Percentiles rank a stretch among this genome's conserved stretches.
Conservation (phyloP, 2,329 filamentous ascomycete genomes). For the Fusarium stilboides region DNA sequence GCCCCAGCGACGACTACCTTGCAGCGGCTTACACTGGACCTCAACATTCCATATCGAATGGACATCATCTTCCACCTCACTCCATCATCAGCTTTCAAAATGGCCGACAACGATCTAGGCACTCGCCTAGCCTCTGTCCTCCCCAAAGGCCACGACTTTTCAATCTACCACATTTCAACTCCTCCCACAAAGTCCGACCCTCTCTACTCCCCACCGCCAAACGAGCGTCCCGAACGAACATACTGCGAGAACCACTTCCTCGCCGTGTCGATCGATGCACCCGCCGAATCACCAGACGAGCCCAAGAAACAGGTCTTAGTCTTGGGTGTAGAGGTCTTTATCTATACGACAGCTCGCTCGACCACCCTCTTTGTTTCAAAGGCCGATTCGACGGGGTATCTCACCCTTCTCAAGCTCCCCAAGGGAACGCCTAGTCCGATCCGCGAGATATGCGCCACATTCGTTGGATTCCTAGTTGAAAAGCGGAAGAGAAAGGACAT, state of each 20-base stretch:
- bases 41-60: constrained; percentile 1
- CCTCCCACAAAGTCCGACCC: constrained; percentile 81
- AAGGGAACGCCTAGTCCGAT: constrained; percentile 79
- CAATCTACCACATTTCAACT: constrained; percentile 89
- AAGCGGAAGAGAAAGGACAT: constrained; percentile 74
- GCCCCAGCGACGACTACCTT: constrained; percentile 34
- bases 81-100: constrained; percentile 24
- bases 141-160: constrained; percentile 71
- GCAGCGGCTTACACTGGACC: constrained; percentile 21
- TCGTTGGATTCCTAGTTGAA: constrained; percentile 81
- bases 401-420: constrained; percentile 76
- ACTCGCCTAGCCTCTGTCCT: constrained; percentile 64
- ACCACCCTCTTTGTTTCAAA: constrained; percentile 97
- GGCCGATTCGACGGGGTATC: constrained; percentile 94
- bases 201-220: constrained; percentile 84
- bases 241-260: constrained; percentile 89
- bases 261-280: constrained; percentile 63
- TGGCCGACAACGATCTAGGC: constrained; percentile 30
- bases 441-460: constrained; percentile 79
- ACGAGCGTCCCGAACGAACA: constrained; percentile 80
- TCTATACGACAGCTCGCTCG: constrained; percentile 85
- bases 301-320: constrained; percentile 72
- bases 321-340: constrained; percentile 87
- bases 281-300: constrained; percentile 15
- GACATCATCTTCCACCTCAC: constrained; percentile 14